Conservation (phyloP, 257 asterid species). For the Thymus quinquecostatus region DNA sequence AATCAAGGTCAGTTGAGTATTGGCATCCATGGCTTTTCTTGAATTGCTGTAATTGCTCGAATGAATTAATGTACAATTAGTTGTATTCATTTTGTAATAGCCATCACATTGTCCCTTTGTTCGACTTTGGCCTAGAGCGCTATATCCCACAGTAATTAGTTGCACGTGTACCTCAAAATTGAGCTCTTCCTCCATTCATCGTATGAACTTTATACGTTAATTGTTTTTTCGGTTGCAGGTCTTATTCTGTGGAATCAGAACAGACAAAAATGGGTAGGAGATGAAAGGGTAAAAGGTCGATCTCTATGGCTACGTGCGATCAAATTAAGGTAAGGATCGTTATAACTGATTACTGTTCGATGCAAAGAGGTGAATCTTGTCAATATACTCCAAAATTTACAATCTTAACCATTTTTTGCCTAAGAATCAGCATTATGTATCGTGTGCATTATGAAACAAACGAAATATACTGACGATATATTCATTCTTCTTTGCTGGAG, state of each 20-base stretch:
- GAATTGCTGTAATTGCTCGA: conserved; percentile 38
- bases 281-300: conserved; percentile 36
- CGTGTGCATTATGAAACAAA: not conserved
- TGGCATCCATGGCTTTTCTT: conserved; percentile 12
- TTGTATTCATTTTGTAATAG: not conserved
- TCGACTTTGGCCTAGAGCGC: not conserved
- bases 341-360: not conserved
- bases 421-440: too few species aligned
- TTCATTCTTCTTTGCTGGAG: conserved; percentile 27
- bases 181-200: not conserved
- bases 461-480: not conserved
- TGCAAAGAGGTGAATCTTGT: not conserved
- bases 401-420: too few species aligned
- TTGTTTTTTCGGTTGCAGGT: conserved; percentile 46
- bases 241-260: conserved; percentile 69
- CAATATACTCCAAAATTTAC: too few species aligned
- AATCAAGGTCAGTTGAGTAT: conserved; percentile 61
- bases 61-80: conserved; percentile 28
- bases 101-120: not conserved
- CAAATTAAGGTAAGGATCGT: conserved; percentile 50
- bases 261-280: conserved; percentile 72
- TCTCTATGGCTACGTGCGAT: conserved; percentile 47
- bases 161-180: not conserved
- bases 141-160: not conserved
- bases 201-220: not conserved